Evolutionary conservation across 225 moss, liverwort and hornwort species (phyloP).

Genomic region (Polytrichum commune): DNA sequence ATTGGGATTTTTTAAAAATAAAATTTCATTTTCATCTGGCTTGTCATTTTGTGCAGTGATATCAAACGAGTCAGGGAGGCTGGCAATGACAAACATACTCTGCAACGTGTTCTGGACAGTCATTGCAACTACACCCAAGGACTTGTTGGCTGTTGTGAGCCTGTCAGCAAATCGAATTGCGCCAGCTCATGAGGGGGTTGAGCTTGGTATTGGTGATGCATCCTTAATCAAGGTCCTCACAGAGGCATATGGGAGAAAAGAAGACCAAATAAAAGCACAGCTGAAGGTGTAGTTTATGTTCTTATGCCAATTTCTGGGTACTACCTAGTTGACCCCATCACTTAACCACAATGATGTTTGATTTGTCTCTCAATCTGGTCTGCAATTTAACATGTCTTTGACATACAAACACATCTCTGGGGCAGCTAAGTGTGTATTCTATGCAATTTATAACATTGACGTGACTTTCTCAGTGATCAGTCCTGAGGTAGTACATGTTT

Average conservation of each 20-base stretch:
- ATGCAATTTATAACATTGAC: too few relatives aligned
- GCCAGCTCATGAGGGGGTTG: slow-evolving; percentile 94
- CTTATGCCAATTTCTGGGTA: too few relatives aligned
- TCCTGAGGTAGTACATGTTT: too few relatives aligned
- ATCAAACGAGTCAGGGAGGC: slow-evolving; percentile 77
- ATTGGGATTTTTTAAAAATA: too few relatives aligned
- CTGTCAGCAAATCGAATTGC: slow-evolving; percentile 93
- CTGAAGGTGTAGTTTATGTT: slow-evolving; percentile 57
- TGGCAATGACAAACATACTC: slow-evolving; percentile 90
- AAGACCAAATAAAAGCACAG: slow-evolving; percentile 92
- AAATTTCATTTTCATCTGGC: too few relatives aligned
- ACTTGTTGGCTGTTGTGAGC: slow-evolving; percentile 83
- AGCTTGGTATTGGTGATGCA: slow-evolving; percentile 94
- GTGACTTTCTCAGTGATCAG: too few relatives aligned
- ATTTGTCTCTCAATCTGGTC: too few relatives aligned
- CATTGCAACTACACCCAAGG: slow-evolving; percentile 72
- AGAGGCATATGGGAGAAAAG: slow-evolving; percentile 90
- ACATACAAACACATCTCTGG: too few relatives aligned
- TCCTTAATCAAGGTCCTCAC: slow-evolving; percentile 83
- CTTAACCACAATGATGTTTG: too few relatives aligned
- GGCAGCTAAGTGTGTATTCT: too few relatives aligned
- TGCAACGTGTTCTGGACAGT: slow-evolving; percentile 97
- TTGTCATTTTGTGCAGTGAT: slow-evolving; percentile 58
- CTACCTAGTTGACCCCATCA: too few relatives aligned
- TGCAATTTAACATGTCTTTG: too few relatives aligned